Percentiles rank a stretch among this genome's conserved stretches.
Conservation (phyloP, 768 basidiomycete genomes). For the Termitomyces sp. region DNA sequence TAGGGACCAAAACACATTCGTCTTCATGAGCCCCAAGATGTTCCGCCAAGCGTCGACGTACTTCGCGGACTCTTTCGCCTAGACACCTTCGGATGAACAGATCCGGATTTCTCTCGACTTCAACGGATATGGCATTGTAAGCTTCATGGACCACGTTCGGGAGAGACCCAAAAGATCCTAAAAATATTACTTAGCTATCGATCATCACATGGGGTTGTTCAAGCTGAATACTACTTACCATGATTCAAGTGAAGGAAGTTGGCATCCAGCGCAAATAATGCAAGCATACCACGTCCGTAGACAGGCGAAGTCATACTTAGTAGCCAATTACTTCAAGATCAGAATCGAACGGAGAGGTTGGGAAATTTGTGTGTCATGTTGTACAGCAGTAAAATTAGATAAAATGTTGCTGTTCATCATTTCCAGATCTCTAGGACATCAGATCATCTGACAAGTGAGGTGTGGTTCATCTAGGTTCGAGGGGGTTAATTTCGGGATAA, state of each 20-base stretch:
- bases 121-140: constrained; percentile 37
- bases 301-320: neutral
- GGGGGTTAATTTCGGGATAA: no score
- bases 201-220: neutral
- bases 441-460: no score
- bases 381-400: no score
- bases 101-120: constrained; percentile 57
- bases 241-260: constrained; percentile 8
- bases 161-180: constrained; percentile 61
- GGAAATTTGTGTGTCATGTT: no score
- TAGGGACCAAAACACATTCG: constrained; percentile 60
- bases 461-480: no score
- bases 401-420: no score
- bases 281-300: constrained; percentile 3
- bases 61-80: constrained; percentile 29
- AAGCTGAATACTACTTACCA: neutral
- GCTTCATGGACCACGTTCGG: constrained; percentile 51
- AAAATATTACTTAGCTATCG: neutral
- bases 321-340: neutral
- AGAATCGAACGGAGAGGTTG: neutral
- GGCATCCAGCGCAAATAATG: neutral
- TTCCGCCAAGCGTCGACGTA: constrained; percentile 47
- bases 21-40: constrained; percentile 49
- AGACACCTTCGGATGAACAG: constrained; percentile 43
- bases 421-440: no score